Conservation (phyloP, 441 rosid genomes). For the Gossypium davidsonii region DNA sequence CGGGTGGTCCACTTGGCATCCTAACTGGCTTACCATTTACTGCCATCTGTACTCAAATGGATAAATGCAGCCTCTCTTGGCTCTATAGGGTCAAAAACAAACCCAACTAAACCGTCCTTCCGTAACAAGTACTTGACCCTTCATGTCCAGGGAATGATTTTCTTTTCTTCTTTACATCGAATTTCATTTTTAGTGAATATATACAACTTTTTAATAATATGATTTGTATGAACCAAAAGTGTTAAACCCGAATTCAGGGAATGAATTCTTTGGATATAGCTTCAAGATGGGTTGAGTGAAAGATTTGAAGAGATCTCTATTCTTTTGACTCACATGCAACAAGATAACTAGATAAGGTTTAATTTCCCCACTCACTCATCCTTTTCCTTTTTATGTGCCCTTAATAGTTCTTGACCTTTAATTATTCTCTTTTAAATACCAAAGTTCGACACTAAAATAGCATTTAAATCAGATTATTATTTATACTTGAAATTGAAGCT, state of each 20-base stretch:
- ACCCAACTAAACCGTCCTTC: not conserved
- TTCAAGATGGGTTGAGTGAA: constrained; percentile 2
- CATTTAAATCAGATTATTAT: not conserved
- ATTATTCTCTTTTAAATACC: not conserved
- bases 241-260: not conserved
- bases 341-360: constrained; percentile 40
- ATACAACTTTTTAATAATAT: too few species aligned
- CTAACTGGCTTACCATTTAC: constrained; percentile 17
- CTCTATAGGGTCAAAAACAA: constrained; percentile 13
- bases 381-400: not conserved
- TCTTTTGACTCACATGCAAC: constrained; percentile 14
- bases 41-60: constrained; percentile 16
- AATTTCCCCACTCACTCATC: constrained; percentile 12
- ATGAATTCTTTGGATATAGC: constrained; percentile 8
- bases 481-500: not conserved
- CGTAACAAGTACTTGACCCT: constrained; percentile 1
- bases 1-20: constrained; percentile 40
- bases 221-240: not conserved
- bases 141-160: not conserved
- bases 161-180: not conserved
- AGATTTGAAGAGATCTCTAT: constrained; percentile 16
- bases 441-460: constrained; percentile 1
- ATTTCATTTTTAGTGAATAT: too few species aligned
- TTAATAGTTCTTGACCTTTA: not conserved
- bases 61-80: constrained; percentile 22